These are phyloP conservation scores for Abrus pulchellus DNA, from an alignment of 306 rosid genomes.

Conservation along the genomic window DNA sequence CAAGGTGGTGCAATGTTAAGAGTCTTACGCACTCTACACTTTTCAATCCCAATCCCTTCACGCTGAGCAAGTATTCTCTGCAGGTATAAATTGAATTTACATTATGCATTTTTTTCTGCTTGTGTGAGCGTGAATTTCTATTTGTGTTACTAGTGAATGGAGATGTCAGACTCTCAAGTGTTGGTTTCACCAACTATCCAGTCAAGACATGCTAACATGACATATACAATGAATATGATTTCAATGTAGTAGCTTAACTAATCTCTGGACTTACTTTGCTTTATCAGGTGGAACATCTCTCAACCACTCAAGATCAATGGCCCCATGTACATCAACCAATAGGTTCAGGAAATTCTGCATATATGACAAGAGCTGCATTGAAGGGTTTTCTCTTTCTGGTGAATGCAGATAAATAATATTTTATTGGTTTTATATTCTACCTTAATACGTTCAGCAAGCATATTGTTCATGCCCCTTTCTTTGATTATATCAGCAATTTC, in stretches of 20 bases:
- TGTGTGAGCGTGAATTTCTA: slow-evolving; percentile 16
- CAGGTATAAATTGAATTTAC: slow-evolving; percentile 39
- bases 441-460: slow-evolving; percentile 91
- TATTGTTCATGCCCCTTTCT: slow-evolving; percentile 96
- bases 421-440: slow-evolving; percentile 43
- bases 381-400: slow-evolving; percentile 5
- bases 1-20: slow-evolving; percentile 90
- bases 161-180: neutral
- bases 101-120: neutral
- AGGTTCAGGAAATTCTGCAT: slow-evolving; percentile 83
- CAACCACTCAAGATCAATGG: slow-evolving; percentile 84
- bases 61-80: slow-evolving; percentile 88
- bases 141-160: slow-evolving; percentile 17
- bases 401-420: slow-evolving; percentile 29
- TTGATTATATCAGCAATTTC: slow-evolving; percentile 84
- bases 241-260: slow-evolving; percentile 37
- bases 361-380: slow-evolving; percentile 39
- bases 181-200: slow-evolving; percentile 19
- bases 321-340: slow-evolving; percentile 77
- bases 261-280: slow-evolving; percentile 74
- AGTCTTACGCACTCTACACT: slow-evolving; percentile 96
- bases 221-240: slow-evolving; percentile 25
- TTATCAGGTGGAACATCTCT: slow-evolving; percentile 90
- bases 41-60: slow-evolving; percentile 86
- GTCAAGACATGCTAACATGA: slow-evolving; percentile 24